These are phyloP conservation scores for Pyricularia pennisetigena DNA, from an alignment of 2,329 filamentous ascomycete species.

Conservation along the genomic window DNA sequence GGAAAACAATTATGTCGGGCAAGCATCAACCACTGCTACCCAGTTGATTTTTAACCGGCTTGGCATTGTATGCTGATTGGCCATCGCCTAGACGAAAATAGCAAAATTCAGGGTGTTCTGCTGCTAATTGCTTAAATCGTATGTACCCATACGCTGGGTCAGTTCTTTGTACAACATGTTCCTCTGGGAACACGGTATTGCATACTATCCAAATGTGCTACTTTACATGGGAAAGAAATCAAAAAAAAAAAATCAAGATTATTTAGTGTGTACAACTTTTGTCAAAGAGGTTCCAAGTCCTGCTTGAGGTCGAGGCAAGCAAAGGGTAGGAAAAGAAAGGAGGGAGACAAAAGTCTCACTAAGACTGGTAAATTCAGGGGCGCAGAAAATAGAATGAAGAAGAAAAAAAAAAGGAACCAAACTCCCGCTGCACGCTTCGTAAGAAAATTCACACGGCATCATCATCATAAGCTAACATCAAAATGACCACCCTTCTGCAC, in stretches of 20 bases:
- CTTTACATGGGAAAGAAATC: not conserved
- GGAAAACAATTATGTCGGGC: not conserved
- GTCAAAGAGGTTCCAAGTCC: not conserved
- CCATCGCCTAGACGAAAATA: not conserved
- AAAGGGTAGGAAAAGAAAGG: not conserved
- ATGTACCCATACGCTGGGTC: not conserved
- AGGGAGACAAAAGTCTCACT: not conserved
- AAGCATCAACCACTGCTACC: not conserved
- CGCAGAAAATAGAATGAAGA: no score
- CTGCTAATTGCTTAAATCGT: not conserved
- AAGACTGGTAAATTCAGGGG: no score
- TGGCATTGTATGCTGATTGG: not conserved
- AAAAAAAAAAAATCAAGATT: not conserved
- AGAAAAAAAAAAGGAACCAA: not conserved
- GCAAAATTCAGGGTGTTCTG: not conserved
- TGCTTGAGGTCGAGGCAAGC: not conserved
- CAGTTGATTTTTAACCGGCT: not conserved
- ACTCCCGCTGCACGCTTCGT: not conserved
- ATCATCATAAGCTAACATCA: constrained; percentile 5
- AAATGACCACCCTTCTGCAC: constrained; percentile 12
- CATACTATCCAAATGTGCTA: not conserved
- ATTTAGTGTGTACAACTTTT: not conserved
- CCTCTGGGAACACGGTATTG: not conserved
- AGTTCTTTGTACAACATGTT: not conserved
- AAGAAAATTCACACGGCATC: not conserved